Evolutionary conservation across 2,329 filamentous ascomycete species (phyloP), one percentile per base, ranked within the genome.

Genomic region (Botrytis elliptica): DNA sequence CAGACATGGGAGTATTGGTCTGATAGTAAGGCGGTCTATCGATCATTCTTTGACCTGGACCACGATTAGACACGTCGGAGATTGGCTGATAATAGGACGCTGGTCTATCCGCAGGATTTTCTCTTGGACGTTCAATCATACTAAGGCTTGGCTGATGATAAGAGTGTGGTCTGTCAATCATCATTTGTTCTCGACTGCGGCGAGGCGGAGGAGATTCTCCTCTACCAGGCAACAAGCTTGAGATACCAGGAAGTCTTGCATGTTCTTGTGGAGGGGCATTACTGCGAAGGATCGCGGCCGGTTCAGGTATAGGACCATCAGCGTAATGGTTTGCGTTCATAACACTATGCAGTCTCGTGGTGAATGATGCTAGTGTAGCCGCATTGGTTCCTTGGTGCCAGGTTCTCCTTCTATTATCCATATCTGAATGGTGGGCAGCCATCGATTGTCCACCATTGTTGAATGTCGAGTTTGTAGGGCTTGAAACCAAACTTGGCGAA

Each of bases 351-450:
- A 97, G 82, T 25, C 92, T 89, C 82, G 93, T 95, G 22, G 91
- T 86, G 75, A 89, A 90, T 16, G 52, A 63, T n/a, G 60, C 60
- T 40, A 63, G 60, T n/a, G 60, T 63, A 76, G 87, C 88, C 25
- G 88, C 87, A 74, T 86, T 85, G 18, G 90, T 92, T 75, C 94
- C 93, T 0, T 94, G 93, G 82, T 98, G 95, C 95, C 95, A 98
- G 4, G 95, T 98, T 71, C 94, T 89, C 75, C 95, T 87, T 76
- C 94, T 90, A 88, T 91, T 93, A 72, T 93, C 92, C 60, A 94
- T 91, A 76, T 97, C 94, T 0, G 88, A 20, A 84, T 67, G 46
- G 33, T 86, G 85, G 70, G 87, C 89, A 14, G 87, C 84, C 4
- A 85, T 85, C 0, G 92, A 92, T 59, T 94, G 92, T 60, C 91